These are phyloP conservation scores for Vigna angularis DNA, from an alignment of 306 rosid genomes.

Conservation along the genomic window DNA sequence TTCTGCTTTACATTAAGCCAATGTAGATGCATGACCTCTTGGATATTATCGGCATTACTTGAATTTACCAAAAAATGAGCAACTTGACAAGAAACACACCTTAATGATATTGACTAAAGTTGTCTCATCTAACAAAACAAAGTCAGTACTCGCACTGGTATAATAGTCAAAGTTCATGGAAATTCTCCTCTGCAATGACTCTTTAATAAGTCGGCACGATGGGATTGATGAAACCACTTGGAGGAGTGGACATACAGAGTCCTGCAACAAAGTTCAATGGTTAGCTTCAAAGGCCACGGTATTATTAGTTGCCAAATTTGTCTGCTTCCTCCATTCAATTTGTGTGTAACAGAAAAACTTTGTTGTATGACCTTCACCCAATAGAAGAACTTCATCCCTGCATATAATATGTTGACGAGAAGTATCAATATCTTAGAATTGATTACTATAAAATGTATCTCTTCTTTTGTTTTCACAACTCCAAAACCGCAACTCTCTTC, in stretches of 20 bases:
- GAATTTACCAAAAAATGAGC: constrained; percentile 36
- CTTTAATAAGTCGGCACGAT: constrained; percentile 78
- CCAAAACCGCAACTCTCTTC: constrained; percentile 76
- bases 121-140: constrained; percentile 75
- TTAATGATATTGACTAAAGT: constrained; percentile 71
- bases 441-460: constrained; percentile 64
- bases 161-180: constrained; percentile 92
- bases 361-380: constrained; percentile 90
- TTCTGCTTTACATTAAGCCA: constrained; percentile 20
- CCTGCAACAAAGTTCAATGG: constrained; percentile 93
- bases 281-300: constrained; percentile 67
- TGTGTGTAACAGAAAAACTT: constrained; percentile 85
- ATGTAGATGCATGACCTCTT: background rate
- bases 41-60: constrained; percentile 37
- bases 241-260: constrained; percentile 84
- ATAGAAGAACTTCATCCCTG: constrained; percentile 94
- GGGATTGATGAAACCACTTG: constrained; percentile 81
- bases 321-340: constrained; percentile 91
- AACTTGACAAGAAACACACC: constrained; percentile 60
- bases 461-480: constrained; percentile 80
- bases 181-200: constrained; percentile 78
- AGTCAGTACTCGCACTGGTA: constrained; percentile 81
- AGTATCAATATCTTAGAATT: constrained; percentile 75
- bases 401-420: constrained; percentile 80
- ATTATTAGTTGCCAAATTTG: constrained; percentile 78